These are phyloP conservation scores for Lanzia echinophila DNA, from an alignment of 2,329 filamentous ascomycete genomes.

Conservation along the genomic window DNA sequence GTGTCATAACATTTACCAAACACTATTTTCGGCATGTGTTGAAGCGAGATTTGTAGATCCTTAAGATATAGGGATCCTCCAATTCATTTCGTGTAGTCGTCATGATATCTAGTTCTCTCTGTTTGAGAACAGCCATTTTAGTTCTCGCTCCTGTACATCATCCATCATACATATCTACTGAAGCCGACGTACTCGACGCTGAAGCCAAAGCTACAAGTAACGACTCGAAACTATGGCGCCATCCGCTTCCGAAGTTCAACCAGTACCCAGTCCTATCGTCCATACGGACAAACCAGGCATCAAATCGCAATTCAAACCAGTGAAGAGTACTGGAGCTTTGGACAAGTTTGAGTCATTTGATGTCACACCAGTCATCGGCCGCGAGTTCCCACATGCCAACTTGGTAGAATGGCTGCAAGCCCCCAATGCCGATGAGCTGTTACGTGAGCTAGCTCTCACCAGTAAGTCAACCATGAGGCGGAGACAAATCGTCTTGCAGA, in stretches of 20 bases:
- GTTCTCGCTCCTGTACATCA: conserved; percentile 9
- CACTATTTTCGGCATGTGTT: too few relatives aligned
- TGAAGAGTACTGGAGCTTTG: conserved; percentile 24
- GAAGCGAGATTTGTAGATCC: too few relatives aligned
- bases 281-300: conserved; percentile 6
- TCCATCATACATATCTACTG: neutral
- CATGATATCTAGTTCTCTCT: conserved; percentile 17
- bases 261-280: conserved; percentile 4
- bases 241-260: conserved; percentile 16
- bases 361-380: conserved; percentile 40
- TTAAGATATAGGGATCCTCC: too few relatives aligned
- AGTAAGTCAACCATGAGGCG: conserved; percentile 20
- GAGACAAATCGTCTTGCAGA: too few relatives aligned
- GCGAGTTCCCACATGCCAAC: conserved; percentile 38
- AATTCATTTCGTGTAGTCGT: too few relatives aligned
- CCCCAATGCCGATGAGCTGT: conserved; percentile 40
- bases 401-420: conserved; percentile 41
- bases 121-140: conserved; percentile 10
- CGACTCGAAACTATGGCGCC: conserved; percentile 14
- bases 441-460: conserved; percentile 44
- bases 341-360: conserved; percentile 31
- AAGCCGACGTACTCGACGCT: neutral
- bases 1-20: too few relatives aligned
- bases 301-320: conserved; percentile 17
- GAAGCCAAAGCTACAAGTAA: neutral